Evolutionary conservation across 768 basidiomycete genomes (phyloP), one percentile per base, ranked within the genome.

Genomic region (Glaciozyma martinii): DNA sequence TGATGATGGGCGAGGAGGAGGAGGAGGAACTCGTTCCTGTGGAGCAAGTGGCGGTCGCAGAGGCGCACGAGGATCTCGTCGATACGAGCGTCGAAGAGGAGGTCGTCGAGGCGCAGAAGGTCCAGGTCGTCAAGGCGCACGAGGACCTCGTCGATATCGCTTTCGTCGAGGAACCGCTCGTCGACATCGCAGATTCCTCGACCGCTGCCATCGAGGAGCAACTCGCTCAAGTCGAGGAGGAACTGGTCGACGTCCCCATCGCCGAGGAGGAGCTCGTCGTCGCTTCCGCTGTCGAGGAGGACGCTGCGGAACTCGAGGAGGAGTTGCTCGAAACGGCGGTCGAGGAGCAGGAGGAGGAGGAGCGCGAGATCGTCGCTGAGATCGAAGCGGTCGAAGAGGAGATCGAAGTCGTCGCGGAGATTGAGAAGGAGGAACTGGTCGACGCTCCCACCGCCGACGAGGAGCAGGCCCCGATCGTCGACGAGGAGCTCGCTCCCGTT

Each of bases 1-100:
- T 33, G 42, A 18, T 25, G 44, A 62, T 63, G 27, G 44, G 21
- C n/a, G n/a, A n/a, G 29, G 58, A 53, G 32, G 58, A 62, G 32
- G 50, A 46, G 15, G 59, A 47, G n/a, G 42, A 50, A 29, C 40
- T 43, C 25, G 61, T 60, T 13, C 27, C 27, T 29, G 40, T 32
- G 29, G 47, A 2, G 42, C 54, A 30, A 4, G 53, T 30, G 18
- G 46, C 32, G 7, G 44, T 56, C 27, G 44, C 50, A 18, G n/a
- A 29, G 6, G 60, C 16, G 19, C 13, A 21, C 10, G 42, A 40
- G 27, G 59, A 55, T 27, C 19, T 33, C 6, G 33, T 9, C 10
- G 56, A 57, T 8, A 10, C 12, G 9, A 10, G 25, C n/a, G 23
- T 0, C 0, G 43, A n/a, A 23, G 53, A 23, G 27, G n/a, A 13